Evolutionary conservation across 2,329 filamentous ascomycete species (phyloP), one percentile per base, ranked within the genome.

Genomic region (Penicillium fuscoglaucum): DNA sequence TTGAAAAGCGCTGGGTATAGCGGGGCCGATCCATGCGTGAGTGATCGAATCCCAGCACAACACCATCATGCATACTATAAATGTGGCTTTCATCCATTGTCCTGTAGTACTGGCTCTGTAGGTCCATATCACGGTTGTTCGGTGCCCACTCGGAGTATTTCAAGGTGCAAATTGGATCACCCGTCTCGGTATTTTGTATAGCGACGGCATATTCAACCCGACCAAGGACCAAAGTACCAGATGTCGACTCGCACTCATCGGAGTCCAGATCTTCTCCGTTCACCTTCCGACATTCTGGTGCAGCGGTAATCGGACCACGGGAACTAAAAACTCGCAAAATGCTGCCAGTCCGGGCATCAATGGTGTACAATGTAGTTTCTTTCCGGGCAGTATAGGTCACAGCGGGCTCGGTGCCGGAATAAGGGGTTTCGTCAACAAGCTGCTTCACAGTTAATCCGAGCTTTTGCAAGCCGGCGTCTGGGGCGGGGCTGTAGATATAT

Each of bases 111-210:
- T 98, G 91, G 50, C 85, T 85, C 68, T 91, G 87, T 7, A 99
- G 85, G 72, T 99, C 95, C 62, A 85, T 85, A 74, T 99, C 93
- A 60, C 88, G 90, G 59, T 89, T 96, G 74, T 99, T 99, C 15
- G 93, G 90, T 0, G 87, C 88, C 95, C 95, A 99, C 74, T 99
- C 95, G 12, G 91, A 90, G 71, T 96, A 99, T 64, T 87, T 93
- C 66, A 99, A 85, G 0, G 91, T 96, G 69, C 92, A 96, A 61
- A 99, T 89, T 8, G 86, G 85, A 59, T 88, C 85, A 1, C 89
- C 88, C 4, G 86, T 87, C 65, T 89, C 84, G 45, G 83, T 84
- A 60, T 90, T 88, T 64, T 92, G 89, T 45, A 99, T 96, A 56
- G 84, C 87, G 60, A 99, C 88, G 6, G 86, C 93, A 75, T 99